Conservation (phyloP, 192 early-diverging fungal genomes). For the Coemansia sp. region DNA sequence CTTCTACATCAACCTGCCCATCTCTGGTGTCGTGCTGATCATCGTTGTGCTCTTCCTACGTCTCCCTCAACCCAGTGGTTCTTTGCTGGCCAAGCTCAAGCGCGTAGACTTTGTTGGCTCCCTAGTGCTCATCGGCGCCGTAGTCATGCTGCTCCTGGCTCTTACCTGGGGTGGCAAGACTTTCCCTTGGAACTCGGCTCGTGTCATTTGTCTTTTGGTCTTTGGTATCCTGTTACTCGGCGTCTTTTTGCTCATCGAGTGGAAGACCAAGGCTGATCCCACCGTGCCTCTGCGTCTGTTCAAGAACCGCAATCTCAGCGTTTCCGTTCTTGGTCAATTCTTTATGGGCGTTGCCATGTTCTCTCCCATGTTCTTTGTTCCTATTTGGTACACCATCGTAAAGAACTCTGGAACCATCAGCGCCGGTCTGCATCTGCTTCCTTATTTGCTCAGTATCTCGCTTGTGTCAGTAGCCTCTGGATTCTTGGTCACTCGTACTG, state of each 20-base stretch:
- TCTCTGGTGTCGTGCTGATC: constrained; percentile 29
- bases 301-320: constrained; percentile 56
- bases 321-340: constrained; percentile 50
- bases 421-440: constrained; percentile 62
- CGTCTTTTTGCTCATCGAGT: constrained; percentile 55
- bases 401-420: constrained; percentile 52
- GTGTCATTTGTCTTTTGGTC: constrained; percentile 55
- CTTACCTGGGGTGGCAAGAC: constrained; percentile 60
- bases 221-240: constrained; percentile 45
- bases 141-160: constrained; percentile 57
- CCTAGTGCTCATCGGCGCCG: constrained; percentile 45
- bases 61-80: constrained; percentile 38
- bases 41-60: constrained; percentile 53
- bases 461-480: constrained; percentile 54
- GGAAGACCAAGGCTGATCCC: constrained; percentile 56
- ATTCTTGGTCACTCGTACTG: constrained; percentile 51
- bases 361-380: constrained; percentile 57
- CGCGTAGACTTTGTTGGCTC: constrained; percentile 62
- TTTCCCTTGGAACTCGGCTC: constrained; percentile 58
- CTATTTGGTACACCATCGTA: constrained; percentile 62
- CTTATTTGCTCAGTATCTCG: constrained; percentile 57
- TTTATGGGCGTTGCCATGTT: constrained; percentile 59
- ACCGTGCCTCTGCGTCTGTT: constrained; percentile 53
- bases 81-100: constrained; percentile 53
- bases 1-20: constrained; percentile 55